A percentile compares a stretch with the other conserved stretches of the same genome.
Conservation (phyloP, 225 moss, liverwort and hornwort species). For the Marchantia polymorpha region DNA sequence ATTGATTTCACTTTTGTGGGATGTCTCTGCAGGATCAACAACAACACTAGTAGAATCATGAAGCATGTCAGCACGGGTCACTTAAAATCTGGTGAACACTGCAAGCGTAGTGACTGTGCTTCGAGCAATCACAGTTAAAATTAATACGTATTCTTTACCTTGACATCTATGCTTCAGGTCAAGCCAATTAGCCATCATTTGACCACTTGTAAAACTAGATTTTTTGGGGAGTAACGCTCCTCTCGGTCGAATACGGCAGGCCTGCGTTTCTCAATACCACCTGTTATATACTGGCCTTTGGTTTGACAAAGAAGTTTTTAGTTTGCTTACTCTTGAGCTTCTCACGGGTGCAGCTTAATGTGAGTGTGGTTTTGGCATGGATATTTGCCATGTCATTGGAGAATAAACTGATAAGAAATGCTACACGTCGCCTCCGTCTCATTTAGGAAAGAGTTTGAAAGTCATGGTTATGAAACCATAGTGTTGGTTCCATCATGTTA, state of each 20-base stretch:
- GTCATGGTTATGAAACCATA: neutral
- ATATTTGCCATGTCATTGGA: constrained; percentile 10
- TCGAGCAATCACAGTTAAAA: constrained; percentile 33
- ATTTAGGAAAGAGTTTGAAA: neutral
- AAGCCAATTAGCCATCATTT: constrained; percentile 40
- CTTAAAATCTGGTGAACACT: constrained; percentile 30
- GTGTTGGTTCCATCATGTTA: neutral
- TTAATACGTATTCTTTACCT: constrained; percentile 43
- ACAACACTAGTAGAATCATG: constrained; percentile 29
- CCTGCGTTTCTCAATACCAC: constrained; percentile 21
- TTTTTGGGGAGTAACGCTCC: constrained; percentile 47
- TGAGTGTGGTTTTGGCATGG: constrained; percentile 25
- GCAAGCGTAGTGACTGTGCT: constrained; percentile 41
- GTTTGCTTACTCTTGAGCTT: constrained; percentile 21
- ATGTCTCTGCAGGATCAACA: constrained; percentile 26
- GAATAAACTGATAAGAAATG: constrained; percentile 14
- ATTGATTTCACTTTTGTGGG: neutral
- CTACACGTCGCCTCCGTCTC: neutral
- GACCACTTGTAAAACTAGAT: constrained; percentile 49
- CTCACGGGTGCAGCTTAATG: constrained; percentile 12
- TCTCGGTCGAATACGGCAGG: constrained; percentile 44
- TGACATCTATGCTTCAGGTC: constrained; percentile 35
- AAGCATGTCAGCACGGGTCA: constrained; percentile 37
- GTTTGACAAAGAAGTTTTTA: constrained; percentile 23
- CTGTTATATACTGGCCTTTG: constrained; percentile 31